Base-by-base conservation (phyloP, 129 eudicot genomes). In the Chrysanthemum makinoi region DNA sequence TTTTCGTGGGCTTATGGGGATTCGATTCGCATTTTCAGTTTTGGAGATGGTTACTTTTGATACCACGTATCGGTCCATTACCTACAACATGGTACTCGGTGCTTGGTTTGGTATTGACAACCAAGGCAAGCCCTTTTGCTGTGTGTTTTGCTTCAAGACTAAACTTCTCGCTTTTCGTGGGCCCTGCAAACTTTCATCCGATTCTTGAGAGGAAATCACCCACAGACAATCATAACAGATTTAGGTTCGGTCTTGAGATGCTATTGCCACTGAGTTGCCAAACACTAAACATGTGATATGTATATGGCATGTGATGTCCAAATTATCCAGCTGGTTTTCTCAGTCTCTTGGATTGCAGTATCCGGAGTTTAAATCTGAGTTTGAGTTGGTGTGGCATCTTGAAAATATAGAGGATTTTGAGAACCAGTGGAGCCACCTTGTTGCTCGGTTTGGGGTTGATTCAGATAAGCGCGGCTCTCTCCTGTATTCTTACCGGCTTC, bases 41-140 rank as follows among this genome's bases (percentile, higher is more conserved):
- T 86, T 67, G 92, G 96, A 24, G 96, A 89, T 82, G 13, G 89
- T 89, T 24, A 84, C 83, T 74, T 89, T 89, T 84, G 96, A 89
- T 64, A 86, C 96, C 9, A 80, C 88, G 10, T 84, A 86, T 84
- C 83, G 91, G 72, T 89, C 92, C 49, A 89, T 84, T 66, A 82
- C 86, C 59, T 86, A 89, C 44, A 80, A 80, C 50, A 70, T 84
- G 82, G 80, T 86, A 44, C 84, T 89, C 68, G 96, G 96, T 62
- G 86, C 82, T 60, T 89, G 96, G 96, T 82, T 89, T 74, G 93
- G 96, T 17, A 89, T 89, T 62, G 87, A 83, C 78, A 86, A 86
- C 78, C 80, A 82, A 46, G 96, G 96, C 46, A 85, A 72, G 56
- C 73, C 84, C n/a, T 89, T 78, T 72, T 86, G 56, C 82, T 89